phyloP scores from a whole-genome alignment of 352 stramenopile genomes.

The Pythium volutum region DNA sequence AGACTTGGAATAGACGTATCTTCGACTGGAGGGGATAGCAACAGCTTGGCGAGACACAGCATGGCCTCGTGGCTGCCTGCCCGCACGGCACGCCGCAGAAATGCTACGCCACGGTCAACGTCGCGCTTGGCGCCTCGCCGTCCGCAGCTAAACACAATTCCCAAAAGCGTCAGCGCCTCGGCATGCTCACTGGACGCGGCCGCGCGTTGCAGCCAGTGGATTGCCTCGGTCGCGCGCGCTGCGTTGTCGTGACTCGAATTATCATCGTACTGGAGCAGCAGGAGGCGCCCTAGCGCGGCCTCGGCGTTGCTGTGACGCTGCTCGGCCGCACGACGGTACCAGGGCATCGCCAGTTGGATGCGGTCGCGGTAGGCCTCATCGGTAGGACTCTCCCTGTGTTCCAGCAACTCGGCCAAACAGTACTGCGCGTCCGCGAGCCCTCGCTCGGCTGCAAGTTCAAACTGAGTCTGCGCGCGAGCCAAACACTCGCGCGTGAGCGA shows the following conservation, averaged over 20 bases:
- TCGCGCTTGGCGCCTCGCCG: constrained; percentile 50
- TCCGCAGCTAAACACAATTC: constrained; percentile 39
- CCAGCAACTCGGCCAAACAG: constrained; percentile 43
- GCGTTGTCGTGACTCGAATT: neutral
- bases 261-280: constrained; percentile 28
- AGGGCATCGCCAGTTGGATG: constrained; percentile 30
- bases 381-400: constrained; percentile 27
- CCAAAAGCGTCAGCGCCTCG: constrained; percentile 46
- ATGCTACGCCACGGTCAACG: constrained; percentile 49
- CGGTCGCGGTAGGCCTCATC: neutral
- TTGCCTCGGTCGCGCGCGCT: constrained; percentile 35
- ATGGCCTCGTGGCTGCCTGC: constrained; percentile 47
- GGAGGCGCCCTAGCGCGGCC: constrained; percentile 44
- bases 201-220: constrained; percentile 68
- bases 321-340: constrained; percentile 57
- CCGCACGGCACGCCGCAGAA: constrained; percentile 45
- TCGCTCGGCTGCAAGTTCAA: constrained; percentile 48
- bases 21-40: constrained; percentile 11
- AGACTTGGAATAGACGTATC: constrained; percentile 8
- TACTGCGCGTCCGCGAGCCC: constrained; percentile 57
- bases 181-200: constrained; percentile 36
- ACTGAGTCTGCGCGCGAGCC: constrained; percentile 35
- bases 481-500: constrained; percentile 33
- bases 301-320: constrained; percentile 47
- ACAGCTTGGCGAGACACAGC: constrained; percentile 47